These are phyloP conservation scores for Noccaea bulbosa DNA, from an alignment of 345 rosid genomes.

Conservation along the genomic window DNA sequence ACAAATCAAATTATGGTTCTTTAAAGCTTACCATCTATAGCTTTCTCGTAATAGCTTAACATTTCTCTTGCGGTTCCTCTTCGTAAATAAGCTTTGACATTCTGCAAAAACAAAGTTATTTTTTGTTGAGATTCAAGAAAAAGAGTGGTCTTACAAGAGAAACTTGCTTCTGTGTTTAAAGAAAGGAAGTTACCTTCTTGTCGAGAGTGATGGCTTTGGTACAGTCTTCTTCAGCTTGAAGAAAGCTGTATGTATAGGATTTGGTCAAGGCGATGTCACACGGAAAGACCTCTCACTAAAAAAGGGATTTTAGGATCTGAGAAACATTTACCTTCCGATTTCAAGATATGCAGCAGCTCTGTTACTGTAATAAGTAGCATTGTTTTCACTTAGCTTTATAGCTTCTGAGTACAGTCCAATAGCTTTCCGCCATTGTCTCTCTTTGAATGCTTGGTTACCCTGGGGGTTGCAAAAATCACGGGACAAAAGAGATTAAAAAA, in stretches of 20 bases:
- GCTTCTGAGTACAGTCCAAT: slow-evolving; percentile 83
- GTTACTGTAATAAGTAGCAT: slow-evolving; percentile 91
- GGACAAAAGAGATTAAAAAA: not conserved
- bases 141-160: slow-evolving; percentile 3
- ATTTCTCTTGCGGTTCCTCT: slow-evolving; percentile 98
- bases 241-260: slow-evolving; percentile 55
- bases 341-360: slow-evolving; percentile 98
- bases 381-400: slow-evolving; percentile 71
- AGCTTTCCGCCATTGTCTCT: slow-evolving; percentile 85
- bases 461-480: not conserved
- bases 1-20: not conserved
- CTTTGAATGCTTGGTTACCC: slow-evolving; percentile 95
- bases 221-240: slow-evolving; percentile 90
- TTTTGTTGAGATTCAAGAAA: slow-evolving; percentile 4
- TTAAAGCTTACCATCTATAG: slow-evolving; percentile 70
- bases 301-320: slow-evolving; percentile 11
- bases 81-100: slow-evolving; percentile 87
- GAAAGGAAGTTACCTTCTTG: slow-evolving; percentile 70
- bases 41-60: slow-evolving; percentile 76
- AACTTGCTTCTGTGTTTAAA: slow-evolving; percentile 6
- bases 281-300: not conserved
- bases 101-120: slow-evolving; percentile 44
- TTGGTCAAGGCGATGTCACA: slow-evolving; percentile 28
- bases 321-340: slow-evolving; percentile 59
- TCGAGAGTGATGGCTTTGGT: slow-evolving; percentile 80